Evolutionary conservation across 768 basidiomycete species (phyloP), one percentile per base, ranked within the genome.

Genomic region (Strobilomyces echinocephalus): DNA sequence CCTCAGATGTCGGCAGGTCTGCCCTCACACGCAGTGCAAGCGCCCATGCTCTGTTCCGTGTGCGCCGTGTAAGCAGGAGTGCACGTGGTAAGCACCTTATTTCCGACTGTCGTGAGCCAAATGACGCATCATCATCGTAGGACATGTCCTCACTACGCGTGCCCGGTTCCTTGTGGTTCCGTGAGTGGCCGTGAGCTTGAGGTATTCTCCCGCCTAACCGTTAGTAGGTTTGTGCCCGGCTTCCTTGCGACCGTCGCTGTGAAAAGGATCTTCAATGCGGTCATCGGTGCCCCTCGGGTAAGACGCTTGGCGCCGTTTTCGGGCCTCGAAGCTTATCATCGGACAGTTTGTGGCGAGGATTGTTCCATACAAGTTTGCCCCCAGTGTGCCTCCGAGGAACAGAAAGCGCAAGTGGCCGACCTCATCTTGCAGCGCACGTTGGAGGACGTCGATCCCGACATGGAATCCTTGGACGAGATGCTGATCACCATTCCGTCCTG

Each of bases 261-360:
- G 57, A 67, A 14, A 72, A 72, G 12, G n/a, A 49, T 0, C 72
- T 88, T 11, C 2, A 38, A 7, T 88, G 87, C 62, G 83, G 84
- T 10, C 85, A 87, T 63, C 71, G 59, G 34, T 88, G 87, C 57
- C 82, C 84, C 15, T 87, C 85, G 34, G 78, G 86, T 87, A 61
- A 47, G 73, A 12, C 7, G 30, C 34, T 39, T 7, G 6, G 40
- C 21, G 7, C 20, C 24, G 8, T 21, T 20, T 10, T 42, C 8
- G n/a, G 20, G 10, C 30, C 15, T 14, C 12, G 8, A 18, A 31
- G 21, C 48, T 60, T 28, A 62, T 50, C 4, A 45, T 33, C 1
- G 20, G 4, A 39, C 51, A 87, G 85, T 88, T 1, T 87, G 85
- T 50, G 84, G 86, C 8, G 87, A 89, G 64, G 69, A 75, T 15